Evolutionary conservation across 2,329 filamentous ascomycete species (phyloP).

Genomic region (Periconia macrospinosa): DNA sequence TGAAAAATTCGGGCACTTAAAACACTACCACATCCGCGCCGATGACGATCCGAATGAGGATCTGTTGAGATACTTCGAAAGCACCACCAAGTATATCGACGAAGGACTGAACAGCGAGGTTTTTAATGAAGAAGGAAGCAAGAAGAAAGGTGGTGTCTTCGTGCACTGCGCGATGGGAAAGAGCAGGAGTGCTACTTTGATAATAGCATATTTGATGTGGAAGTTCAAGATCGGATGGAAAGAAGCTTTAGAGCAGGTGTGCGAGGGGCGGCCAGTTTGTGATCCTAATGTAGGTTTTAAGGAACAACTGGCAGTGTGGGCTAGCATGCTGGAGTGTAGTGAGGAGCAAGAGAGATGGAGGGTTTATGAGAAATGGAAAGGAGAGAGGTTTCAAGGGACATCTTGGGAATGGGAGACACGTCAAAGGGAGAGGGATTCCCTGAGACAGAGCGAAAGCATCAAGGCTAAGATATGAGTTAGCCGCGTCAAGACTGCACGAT

Average conservation of each 20-base stretch:
- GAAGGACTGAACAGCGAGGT: constrained; percentile 14
- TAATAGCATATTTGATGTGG: constrained; percentile 38
- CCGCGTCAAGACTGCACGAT: not conserved
- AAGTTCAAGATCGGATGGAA: constrained; percentile 20
- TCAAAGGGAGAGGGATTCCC: not conserved
- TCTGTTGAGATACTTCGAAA: constrained; percentile 27
- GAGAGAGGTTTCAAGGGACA: constrained; percentile 36
- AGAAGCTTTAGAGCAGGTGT: constrained; percentile 28
- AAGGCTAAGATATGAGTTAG: not conserved
- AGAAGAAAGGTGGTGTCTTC: constrained; percentile 26
- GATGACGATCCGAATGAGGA: constrained; percentile 39
- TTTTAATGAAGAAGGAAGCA: not conserved
- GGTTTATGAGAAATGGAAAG: constrained; percentile 39
- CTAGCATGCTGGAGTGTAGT: constrained; percentile 25
- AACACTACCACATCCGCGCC: constrained; percentile 32
- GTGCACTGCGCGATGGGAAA: constrained; percentile 42
- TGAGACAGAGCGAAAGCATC: not conserved
- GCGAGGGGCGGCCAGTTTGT: constrained; percentile 37
- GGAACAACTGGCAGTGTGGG: constrained; percentile 35
- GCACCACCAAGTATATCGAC: constrained; percentile 26
- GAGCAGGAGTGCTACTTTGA: constrained; percentile 33
- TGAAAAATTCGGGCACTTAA: constrained; percentile 28
- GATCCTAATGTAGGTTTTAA: constrained; percentile 39
- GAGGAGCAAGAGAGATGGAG: constrained; percentile 18
- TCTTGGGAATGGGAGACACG: constrained; percentile 42